Evolutionary conservation across 108 stramenopile species (phyloP), one percentile per base, ranked within the genome.

Genomic region (Skeletonema menzelii): DNA sequence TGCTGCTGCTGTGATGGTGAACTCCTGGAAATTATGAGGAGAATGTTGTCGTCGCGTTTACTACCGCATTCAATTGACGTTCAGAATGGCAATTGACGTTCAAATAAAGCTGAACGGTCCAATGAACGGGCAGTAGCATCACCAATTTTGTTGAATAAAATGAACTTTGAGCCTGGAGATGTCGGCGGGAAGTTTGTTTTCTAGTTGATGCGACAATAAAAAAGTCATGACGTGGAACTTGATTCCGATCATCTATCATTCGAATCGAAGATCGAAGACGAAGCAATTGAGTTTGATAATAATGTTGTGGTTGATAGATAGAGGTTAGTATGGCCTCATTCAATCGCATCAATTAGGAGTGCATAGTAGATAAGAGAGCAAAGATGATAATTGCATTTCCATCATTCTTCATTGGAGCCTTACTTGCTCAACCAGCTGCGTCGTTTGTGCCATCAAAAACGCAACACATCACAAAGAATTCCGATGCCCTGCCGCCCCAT

Each of bases 391-490:
- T 53, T 53, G 40, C 40, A 3, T 42, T 42, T 42, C 40, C 40
- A 53, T 53, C 49, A 42, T 0, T 53, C 22, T 53, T 53, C 22
- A 22, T 53, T 19, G 49, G 15, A 53, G 49, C 49, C 24, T 53
- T 53, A 24, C 5, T 4, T 7, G 22, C 20, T 20, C 49, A 53
- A 22, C 49, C 19, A 53, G 49, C 49, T 22, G 22, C 22, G 3
- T 3, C 49, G 49, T 60, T 60, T 60, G 59, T 60, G 59, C 28
- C 59, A 59, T 24, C 59, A 60, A 37, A 60, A 17, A 60, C 17
- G 4, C 30, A 60, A 22, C 30, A 60, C 31, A 35, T 35, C n/a
- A 34, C 17, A 0, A 19, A 31, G 59, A 31, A 60, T 31, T 34
- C 59, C 8, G 34, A 42, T 42, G 40, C 40, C 2, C 40, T 15